phyloP scores from a whole-genome alignment of 371 early-diverging fungal species.

The Syncephalastrum monosporum region DNA sequence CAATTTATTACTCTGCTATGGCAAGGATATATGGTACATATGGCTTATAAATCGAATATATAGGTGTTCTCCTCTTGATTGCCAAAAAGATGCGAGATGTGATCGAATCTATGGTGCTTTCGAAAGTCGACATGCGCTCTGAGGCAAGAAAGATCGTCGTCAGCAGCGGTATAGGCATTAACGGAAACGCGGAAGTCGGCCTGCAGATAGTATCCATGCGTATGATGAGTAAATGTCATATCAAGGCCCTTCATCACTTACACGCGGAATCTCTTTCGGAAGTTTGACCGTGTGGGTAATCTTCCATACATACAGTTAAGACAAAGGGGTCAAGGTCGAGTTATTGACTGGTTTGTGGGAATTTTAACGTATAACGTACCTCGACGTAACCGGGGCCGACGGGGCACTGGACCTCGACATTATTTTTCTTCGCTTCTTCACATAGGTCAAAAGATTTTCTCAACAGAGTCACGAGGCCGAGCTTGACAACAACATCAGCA shows the following conservation, averaged over 20 bases:
- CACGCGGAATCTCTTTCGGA: constrained; percentile 48
- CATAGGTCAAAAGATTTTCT: constrained; percentile 50
- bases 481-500: constrained; percentile 49
- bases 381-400: constrained; percentile 9
- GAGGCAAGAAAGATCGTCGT: constrained; percentile 10
- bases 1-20: too few species aligned
- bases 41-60: too few species aligned
- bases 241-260: constrained; percentile 12
- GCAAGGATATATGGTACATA: too few species aligned
- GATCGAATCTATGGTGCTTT: background rate
- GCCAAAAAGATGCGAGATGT: background rate
- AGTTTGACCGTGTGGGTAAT: constrained; percentile 48
- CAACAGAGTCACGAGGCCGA: constrained; percentile 35
- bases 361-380: constrained; percentile 6
- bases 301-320: background rate
- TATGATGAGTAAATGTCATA: background rate
- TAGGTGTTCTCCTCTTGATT: too few species aligned
- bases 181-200: constrained; percentile 15
- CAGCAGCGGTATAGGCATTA: constrained; percentile 11
- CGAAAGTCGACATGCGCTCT: constrained; percentile 16
- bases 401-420: constrained; percentile 27
- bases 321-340: too few species aligned
- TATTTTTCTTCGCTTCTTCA: constrained; percentile 45
- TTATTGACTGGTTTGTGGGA: too few species aligned
- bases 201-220: background rate